Conservation (phyloP, 2,329 filamentous ascomycete species). For the Clarireedia homoeocarpa region DNA sequence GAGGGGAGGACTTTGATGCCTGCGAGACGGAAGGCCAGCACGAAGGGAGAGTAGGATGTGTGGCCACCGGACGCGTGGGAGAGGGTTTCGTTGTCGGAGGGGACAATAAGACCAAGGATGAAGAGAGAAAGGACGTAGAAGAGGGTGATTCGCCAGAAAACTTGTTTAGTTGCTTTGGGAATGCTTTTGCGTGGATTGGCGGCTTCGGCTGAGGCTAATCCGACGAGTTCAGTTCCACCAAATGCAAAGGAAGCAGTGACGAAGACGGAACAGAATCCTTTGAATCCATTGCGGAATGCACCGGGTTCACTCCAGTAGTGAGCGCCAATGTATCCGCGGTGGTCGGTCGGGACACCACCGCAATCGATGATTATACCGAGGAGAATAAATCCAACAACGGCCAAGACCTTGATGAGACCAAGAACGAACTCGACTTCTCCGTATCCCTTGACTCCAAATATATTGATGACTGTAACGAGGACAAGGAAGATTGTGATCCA, state of each 20-base stretch:
- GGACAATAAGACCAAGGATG: conserved; percentile 76
- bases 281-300: conserved; percentile 67
- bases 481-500: conserved; percentile 80
- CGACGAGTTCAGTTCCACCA: conserved; percentile 67
- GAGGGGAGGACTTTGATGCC: conserved; percentile 75
- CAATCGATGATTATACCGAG: conserved; percentile 70
- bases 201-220: conserved; percentile 69
- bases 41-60: conserved; percentile 72
- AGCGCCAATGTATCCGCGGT: conserved; percentile 55
- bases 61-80: conserved; percentile 55
- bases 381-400: conserved; percentile 80
- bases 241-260: conserved; percentile 65
- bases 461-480: conserved; percentile 72
- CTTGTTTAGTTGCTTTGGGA: conserved; percentile 82
- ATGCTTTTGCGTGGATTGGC: conserved; percentile 71
- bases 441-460: conserved; percentile 83
- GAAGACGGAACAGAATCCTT: conserved; percentile 65
- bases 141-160: conserved; percentile 87
- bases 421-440: conserved; percentile 91
- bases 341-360: conserved; percentile 45
- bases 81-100: conserved; percentile 58
- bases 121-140: conserved; percentile 79
- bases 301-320: conserved; percentile 74
- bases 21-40: conserved; percentile 81
- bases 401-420: conserved; percentile 75